Conservation (phyloP, 1,139 yeast genomes). For the Geotrichum restrictum region DNA sequence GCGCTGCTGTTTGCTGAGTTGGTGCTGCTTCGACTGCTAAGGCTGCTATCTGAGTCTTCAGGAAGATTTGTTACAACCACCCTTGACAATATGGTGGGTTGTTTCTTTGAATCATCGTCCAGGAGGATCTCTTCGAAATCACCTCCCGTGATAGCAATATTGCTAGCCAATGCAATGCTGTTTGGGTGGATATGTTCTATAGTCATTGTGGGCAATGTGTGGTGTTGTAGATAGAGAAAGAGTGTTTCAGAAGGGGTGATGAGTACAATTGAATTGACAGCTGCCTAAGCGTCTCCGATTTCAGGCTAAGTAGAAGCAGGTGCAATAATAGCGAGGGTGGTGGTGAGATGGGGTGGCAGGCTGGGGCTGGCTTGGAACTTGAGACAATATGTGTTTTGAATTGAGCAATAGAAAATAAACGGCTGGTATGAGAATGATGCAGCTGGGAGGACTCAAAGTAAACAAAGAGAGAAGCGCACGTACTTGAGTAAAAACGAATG, state of each 20-base stretch:
- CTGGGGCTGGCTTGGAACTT: too few species aligned
- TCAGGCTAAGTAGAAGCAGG: too few species aligned
- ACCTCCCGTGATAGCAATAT: slow-evolving; percentile 21
- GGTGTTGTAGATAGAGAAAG: not conserved
- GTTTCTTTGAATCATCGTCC: slow-evolving; percentile 3
- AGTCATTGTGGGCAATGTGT: not conserved
- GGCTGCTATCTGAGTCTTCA: slow-evolving; percentile 19
- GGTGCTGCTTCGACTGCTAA: slow-evolving; percentile 21
- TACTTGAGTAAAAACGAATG: not conserved
- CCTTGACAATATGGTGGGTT: slow-evolving; percentile 14
- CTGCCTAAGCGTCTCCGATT: too few species aligned
- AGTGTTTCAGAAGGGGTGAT: not conserved
- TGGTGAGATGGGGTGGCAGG: too few species aligned
- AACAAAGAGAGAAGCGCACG: too few species aligned
- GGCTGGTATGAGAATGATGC: too few species aligned
- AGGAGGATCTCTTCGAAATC: slow-evolving; percentile 34
- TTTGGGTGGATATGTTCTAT: not conserved
- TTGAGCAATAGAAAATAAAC: too few species aligned
- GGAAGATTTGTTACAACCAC: slow-evolving; percentile 17
- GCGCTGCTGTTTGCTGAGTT: slow-evolving; percentile 14
- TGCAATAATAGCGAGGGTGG: too few species aligned
- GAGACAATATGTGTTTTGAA: too few species aligned
- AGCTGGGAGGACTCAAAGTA: too few species aligned
- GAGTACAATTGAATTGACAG: not conserved
- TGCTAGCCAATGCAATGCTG: not conserved